Evolutionary conservation across 2,329 filamentous ascomycete species (phyloP).

Genomic region (Juglanconis juglandina): DNA sequence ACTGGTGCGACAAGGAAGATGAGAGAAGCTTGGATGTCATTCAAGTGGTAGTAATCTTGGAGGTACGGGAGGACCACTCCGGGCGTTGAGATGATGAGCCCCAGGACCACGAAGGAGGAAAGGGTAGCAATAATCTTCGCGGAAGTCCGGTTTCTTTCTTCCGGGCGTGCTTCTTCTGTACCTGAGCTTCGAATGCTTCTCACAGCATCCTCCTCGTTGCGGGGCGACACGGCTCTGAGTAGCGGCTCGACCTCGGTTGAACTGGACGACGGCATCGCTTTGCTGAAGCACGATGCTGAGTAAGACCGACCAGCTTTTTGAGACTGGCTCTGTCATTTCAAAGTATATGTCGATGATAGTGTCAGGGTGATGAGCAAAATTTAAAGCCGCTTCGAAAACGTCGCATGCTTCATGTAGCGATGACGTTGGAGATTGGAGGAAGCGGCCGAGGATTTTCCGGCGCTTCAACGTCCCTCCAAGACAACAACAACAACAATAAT

Average conservation of each 20-base stretch:
- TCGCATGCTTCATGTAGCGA: too few relatives aligned
- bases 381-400: too few relatives aligned
- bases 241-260: not conserved
- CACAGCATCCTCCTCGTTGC: not conserved
- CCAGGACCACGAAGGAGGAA: conserved; percentile 24
- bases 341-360: too few relatives aligned
- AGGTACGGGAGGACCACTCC: conserved; percentile 34
- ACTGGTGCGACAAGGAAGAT: conserved; percentile 40
- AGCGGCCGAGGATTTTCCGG: not conserved
- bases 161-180: not conserved
- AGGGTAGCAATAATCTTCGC: conserved; percentile 16
- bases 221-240: not conserved
- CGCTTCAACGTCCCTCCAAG: not conserved
- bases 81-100: conserved; percentile 25
- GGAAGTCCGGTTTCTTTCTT: not conserved
- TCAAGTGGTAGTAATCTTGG: conserved; percentile 36
- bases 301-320: not conserved
- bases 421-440: not conserved
- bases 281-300: not conserved
- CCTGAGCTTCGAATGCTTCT: not conserved
- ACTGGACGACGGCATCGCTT: not conserved
- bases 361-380: not conserved
- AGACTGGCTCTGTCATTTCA: not conserved
- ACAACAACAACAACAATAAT: not conserved
- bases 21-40: conserved; percentile 40